Evolutionary conservation across 306 rosid genomes (phyloP).

Genomic region (Aeschynomene evenia): DNA sequence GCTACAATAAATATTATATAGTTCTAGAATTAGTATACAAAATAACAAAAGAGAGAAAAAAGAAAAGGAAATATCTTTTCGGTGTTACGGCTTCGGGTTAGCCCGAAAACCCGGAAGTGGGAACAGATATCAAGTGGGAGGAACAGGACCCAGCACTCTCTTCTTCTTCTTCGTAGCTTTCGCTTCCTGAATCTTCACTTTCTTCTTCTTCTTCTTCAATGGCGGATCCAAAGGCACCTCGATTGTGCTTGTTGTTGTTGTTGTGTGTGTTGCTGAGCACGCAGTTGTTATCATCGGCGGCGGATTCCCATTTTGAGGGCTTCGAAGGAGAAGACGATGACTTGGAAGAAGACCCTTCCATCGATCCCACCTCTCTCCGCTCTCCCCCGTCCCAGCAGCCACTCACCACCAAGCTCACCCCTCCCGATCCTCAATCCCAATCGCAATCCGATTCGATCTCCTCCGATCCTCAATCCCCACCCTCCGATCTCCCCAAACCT

Average conservation of each 20-base stretch:
- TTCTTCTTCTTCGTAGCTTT: not conserved
- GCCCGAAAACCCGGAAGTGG: not conserved
- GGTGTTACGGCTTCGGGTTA: not conserved
- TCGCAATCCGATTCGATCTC: slow-evolving; percentile 6
- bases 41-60: too few relatives aligned
- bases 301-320: slow-evolving; percentile 87
- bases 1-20: too few relatives aligned
- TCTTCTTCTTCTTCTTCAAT: not conserved
- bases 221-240: slow-evolving; percentile 28
- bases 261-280: slow-evolving; percentile 3
- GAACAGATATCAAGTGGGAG: not conserved
- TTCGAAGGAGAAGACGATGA: slow-evolving; percentile 70
- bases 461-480: slow-evolving; percentile 20
- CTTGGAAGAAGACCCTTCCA: slow-evolving; percentile 54
- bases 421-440: slow-evolving; percentile 29
- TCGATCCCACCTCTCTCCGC: slow-evolving; percentile 51
- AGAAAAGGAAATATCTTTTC: not conserved
- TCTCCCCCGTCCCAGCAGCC: slow-evolving; percentile 61
- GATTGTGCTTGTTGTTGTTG: not conserved
- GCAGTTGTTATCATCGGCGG: not conserved
- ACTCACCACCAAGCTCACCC: slow-evolving; percentile 39
- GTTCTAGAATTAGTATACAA: too few relatives aligned
- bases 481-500: slow-evolving; percentile 52
- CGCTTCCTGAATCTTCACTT: not conserved
- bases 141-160: not conserved